Base-by-base conservation (phyloP, 2,329 filamentous ascomycete genomes). In the Colletotrichum limetticola region DNA sequence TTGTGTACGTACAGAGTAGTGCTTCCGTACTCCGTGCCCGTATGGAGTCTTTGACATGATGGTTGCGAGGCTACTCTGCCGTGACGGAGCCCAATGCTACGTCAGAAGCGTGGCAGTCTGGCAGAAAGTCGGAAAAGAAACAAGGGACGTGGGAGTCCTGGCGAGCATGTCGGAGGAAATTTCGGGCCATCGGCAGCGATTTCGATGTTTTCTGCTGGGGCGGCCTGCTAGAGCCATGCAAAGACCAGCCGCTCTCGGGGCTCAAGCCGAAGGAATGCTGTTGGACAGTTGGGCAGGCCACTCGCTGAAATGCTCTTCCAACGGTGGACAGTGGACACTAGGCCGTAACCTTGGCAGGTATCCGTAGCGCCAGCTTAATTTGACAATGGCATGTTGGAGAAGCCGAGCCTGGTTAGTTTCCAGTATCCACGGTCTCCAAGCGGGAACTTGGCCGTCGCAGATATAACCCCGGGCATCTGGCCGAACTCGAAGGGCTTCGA, bases 101-200 rank as follows among this genome's bases (percentile, higher is more conserved):
- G 68, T 56, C 64, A 57, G 56, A 56, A 49, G 56, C 57, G 68
- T 62, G 57, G 64, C 64, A 28, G 64, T 63, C 30, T 63, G 58
- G 52, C 22, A 52, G 24, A 49, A 55, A 58, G 46, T 64, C 32
- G 64, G 37, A 66, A 35, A 71, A 53, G 62, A 57, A 56, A 68
- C 58, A 35, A 49, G n/a, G 24, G 22, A 58, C 58, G 57, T 68
- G 66, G 66, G 53, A 69, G 59, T 64, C 66, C 46, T 32, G 30
- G 59, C 66, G 66, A 58, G 42, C 16, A 12, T 55, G 65, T 72
- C 70, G 70, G 66, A 64, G 70, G 59, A 69, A 69, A 69, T 72
- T 72, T 72, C 70, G 70, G 69, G 7, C 69, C 66, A 72, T 59
- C 65, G 69, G 59, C 69, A 64, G 65, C 58, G 65, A 63, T 57